Conservation (phyloP, 495 filamentous ascomycete species). For the Daldinia loculata region DNA sequence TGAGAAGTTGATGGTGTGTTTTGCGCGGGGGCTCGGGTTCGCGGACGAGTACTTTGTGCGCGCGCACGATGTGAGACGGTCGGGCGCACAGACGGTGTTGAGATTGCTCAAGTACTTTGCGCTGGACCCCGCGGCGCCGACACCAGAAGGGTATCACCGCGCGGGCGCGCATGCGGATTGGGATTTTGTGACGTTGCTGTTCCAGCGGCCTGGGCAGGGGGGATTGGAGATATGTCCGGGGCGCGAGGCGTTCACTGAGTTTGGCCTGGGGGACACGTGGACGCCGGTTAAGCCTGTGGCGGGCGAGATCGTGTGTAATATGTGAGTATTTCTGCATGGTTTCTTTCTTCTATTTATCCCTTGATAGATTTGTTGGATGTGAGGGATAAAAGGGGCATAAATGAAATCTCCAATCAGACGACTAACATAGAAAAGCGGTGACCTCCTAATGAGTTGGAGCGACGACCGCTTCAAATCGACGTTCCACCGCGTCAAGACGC, state of each 20-base stretch:
- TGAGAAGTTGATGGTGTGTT: conserved; percentile 66
- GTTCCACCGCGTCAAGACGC: conserved; percentile 69
- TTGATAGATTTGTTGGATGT: not conserved
- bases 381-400: not conserved
- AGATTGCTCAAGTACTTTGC: conserved; percentile 67
- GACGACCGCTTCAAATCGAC: conserved; percentile 75
- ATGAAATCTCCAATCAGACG: not conserved
- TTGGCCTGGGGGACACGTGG: conserved; percentile 67
- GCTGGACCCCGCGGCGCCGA: conserved; percentile 41
- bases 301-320: conserved; percentile 72
- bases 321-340: conserved; percentile 43
- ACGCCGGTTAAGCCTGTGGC: conserved; percentile 65
- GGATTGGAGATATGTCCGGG: conserved; percentile 74
- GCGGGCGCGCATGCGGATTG: conserved; percentile 73
- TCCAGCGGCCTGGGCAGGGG: conserved; percentile 68
- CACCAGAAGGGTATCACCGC: conserved; percentile 63
- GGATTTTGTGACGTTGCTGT: conserved; percentile 71
- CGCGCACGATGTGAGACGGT: conserved; percentile 59
- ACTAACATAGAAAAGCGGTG: conserved; percentile 51
- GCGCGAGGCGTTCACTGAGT: conserved; percentile 66
- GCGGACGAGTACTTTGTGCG: conserved; percentile 64
- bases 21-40: conserved; percentile 67
- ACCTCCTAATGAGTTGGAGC: conserved; percentile 74
- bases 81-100: conserved; percentile 64
- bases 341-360: not conserved